Conservation (phyloP, 371 early-diverging fungal genomes). For the Mortierella sp. region DNA sequence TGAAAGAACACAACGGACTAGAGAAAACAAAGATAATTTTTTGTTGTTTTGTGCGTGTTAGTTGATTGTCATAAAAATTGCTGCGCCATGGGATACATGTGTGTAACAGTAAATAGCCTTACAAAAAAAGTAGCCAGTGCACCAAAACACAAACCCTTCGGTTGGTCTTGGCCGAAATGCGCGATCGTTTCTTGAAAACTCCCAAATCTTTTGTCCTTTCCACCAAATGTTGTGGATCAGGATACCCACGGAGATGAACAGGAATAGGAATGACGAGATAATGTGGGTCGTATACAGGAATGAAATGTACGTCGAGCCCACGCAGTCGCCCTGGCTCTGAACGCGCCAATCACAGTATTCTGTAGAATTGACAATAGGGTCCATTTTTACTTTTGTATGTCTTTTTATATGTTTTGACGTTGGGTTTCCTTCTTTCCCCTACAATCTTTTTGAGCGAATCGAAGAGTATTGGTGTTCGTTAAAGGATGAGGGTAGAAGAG, state of each 20-base stretch:
- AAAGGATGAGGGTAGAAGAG: background rate
- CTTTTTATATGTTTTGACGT: background rate
- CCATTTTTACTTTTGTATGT: conserved; percentile 12
- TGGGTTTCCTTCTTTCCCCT: too few species aligned
- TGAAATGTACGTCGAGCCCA: conserved; percentile 41
- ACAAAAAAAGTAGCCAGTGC: conserved; percentile 56
- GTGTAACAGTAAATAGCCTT: background rate
- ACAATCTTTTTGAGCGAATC: too few species aligned
- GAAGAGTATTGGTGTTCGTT: background rate
- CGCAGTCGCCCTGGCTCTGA: conserved; percentile 38
- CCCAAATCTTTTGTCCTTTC: conserved; percentile 57
- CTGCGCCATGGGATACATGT: background rate
- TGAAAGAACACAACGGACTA: conserved; percentile 50
- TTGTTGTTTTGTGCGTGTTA: conserved; percentile 8
- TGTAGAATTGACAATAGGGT: conserved; percentile 37
- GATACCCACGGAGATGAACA: conserved; percentile 54
- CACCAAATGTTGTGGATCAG: conserved; percentile 57
- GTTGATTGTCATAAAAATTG: background rate
- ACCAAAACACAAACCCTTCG: conserved; percentile 56
- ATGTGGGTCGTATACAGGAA: conserved; percentile 56
- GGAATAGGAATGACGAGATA: conserved; percentile 52
- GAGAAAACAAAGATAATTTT: background rate
- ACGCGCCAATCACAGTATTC: conserved; percentile 53
- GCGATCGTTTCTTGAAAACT: conserved; percentile 50
- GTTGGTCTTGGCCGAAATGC: conserved; percentile 55